phyloP scores from a whole-genome alignment of 1,284 basidiomycete species.

The Kwoniella shivajii region DNA sequence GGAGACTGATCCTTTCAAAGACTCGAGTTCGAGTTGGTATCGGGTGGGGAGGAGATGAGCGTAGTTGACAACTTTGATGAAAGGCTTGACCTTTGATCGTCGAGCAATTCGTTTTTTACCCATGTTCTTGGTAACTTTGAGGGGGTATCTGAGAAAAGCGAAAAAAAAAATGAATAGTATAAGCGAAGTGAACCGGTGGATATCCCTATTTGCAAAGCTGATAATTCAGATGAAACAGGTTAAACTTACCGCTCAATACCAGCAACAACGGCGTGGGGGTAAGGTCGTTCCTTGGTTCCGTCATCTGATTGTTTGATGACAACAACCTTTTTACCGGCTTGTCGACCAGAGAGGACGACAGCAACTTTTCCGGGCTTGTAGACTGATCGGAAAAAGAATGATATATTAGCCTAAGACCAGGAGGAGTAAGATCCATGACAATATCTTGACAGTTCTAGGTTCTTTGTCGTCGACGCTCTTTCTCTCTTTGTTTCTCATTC shows the following conservation, averaged over 20 bases:
- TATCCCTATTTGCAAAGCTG: too few relatives aligned
- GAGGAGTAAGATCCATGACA: not conserved
- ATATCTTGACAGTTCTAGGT: not conserved
- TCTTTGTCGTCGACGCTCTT: not conserved
- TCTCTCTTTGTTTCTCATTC: not conserved
- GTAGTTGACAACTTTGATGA: conserved; percentile 98
- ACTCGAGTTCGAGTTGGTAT: conserved; percentile 91
- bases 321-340: conserved; percentile 98
- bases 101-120: conserved; percentile 87
- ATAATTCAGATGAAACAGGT: not conserved
- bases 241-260: conserved; percentile 71
- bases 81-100: conserved; percentile 95
- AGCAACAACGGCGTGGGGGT: conserved; percentile 94
- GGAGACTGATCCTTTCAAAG: conserved; percentile 79
- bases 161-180: not conserved
- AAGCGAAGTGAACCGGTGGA: not conserved
- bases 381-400: conserved; percentile 58
- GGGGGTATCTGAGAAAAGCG: conserved; percentile 77
- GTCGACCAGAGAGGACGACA: conserved; percentile 93
- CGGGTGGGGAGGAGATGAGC: conserved; percentile 96
- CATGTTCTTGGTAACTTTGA: conserved; percentile 95
- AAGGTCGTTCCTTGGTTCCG: conserved; percentile 83
- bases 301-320: conserved; percentile 90
- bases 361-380: conserved; percentile 99
- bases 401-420: not conserved